Percentiles rank a stretch among this genome's conserved stretches.
These are phyloP conservation scores for Lablab purpureus DNA, from an alignment of 306 rosid genomes.

Conservation along the genomic window DNA sequence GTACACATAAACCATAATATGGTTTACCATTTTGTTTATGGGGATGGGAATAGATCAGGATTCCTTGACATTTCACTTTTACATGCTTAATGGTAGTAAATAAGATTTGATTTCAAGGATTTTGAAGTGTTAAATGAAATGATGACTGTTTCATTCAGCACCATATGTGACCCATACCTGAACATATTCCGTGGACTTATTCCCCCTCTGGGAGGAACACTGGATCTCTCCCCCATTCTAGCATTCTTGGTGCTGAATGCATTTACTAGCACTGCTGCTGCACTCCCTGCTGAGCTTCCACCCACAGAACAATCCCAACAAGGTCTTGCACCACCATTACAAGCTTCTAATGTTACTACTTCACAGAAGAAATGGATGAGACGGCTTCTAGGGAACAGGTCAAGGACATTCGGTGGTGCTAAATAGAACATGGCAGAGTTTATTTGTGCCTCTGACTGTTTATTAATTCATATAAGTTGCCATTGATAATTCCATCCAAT, in stretches of 20 bases:
- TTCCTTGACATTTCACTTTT: not conserved
- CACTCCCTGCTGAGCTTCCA: constrained; percentile 98
- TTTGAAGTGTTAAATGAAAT: constrained; percentile 23
- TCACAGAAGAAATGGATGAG: constrained; percentile 86
- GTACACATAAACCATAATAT: not conserved
- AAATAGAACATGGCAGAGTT: constrained; percentile 43
- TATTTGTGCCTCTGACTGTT: constrained; percentile 40
- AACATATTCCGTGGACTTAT: constrained; percentile 95
- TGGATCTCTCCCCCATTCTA: constrained; percentile 94
- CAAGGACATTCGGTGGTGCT: constrained; percentile 50
- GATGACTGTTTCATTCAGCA: constrained; percentile 61
- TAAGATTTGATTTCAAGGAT: not conserved
- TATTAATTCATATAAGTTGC: constrained; percentile 28
- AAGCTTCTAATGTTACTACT: constrained; percentile 48
- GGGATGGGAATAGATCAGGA: not conserved
- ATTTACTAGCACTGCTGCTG: constrained; percentile 93
- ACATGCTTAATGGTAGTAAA: not conserved
- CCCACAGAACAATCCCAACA: constrained; percentile 51
- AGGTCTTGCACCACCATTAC: constrained; percentile 43
- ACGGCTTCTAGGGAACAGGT: constrained; percentile 71
- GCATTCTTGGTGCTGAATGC: constrained; percentile 88
- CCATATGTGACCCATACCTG: constrained; percentile 93
- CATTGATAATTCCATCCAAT: constrained; percentile 31
- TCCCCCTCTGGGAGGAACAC: constrained; percentile 93
- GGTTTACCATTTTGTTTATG: not conserved